Percentiles rank a stretch among this genome's conserved stretches.
Evolutionary conservation across 768 basidiomycete species (phyloP).

Genomic region (Mycena latifolia): DNA sequence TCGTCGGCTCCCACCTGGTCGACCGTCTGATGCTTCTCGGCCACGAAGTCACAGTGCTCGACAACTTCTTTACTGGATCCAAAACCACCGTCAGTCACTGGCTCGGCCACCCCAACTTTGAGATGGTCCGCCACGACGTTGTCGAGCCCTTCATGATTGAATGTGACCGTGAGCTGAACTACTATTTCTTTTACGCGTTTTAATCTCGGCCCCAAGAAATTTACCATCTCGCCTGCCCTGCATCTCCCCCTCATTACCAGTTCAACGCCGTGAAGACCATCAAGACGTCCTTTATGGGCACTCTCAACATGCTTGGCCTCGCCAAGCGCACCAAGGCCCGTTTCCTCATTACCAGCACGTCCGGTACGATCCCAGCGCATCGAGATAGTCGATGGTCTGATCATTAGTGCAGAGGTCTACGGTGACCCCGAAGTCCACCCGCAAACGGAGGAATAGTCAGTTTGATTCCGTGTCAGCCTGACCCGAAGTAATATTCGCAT

Average conservation of each 20-base stretch:
- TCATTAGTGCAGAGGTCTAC: slow-evolving; percentile 81
- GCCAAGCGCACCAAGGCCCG: slow-evolving; percentile 98
- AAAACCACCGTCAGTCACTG: slow-evolving; percentile 97
- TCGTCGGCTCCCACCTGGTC: slow-evolving; percentile 98
- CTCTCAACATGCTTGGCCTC: slow-evolving; percentile 97
- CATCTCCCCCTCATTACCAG: slow-evolving; percentile 97
- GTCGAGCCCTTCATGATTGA: slow-evolving; percentile 99
- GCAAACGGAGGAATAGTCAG: slow-evolving; percentile 95
- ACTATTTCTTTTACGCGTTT: slow-evolving; percentile 24
- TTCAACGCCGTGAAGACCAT: slow-evolving; percentile 98
- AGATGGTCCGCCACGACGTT: slow-evolving; percentile 97
- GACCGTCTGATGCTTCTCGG: slow-evolving; percentile 98
- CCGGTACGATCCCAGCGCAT: slow-evolving; percentile 65
- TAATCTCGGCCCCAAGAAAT: slow-evolving; percentile 71
- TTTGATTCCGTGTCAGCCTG: slow-evolving; percentile 27
- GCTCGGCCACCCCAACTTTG: slow-evolving; percentile 99
- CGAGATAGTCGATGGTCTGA: slow-evolving; percentile 25
- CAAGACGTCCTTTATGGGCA: slow-evolving; percentile 99
- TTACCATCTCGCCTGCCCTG: slow-evolving; percentile 98
- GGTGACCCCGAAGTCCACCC: slow-evolving; percentile 99
- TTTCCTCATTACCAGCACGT: slow-evolving; percentile 96
- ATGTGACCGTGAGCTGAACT: slow-evolving; percentile 84
- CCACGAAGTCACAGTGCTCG: slow-evolving; percentile 96
- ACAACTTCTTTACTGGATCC: slow-evolving; percentile 99
- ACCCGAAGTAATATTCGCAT: slow-evolving; percentile 32